Evolutionary conservation across 805 yeast species (phyloP).

Genomic region (Yarrowia hollandica): DNA sequence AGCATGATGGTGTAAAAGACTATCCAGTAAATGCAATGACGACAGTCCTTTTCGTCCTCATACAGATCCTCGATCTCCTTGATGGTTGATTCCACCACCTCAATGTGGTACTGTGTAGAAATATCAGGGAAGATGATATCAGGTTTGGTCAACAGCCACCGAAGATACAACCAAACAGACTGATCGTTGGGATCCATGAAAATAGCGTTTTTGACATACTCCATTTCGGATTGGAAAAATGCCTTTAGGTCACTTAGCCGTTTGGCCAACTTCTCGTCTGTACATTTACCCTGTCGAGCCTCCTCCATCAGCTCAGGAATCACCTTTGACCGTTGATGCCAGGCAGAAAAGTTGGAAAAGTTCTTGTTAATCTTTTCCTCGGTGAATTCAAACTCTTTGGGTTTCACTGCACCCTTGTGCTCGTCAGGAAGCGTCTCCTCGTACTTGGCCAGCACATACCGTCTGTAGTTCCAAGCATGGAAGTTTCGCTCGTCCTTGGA

Average conservation of each 20-base stretch:
- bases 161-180: slow-evolving; percentile 84
- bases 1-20: slow-evolving; percentile 44
- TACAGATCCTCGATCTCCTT: slow-evolving; percentile 60
- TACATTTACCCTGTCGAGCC: slow-evolving; percentile 32
- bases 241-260: slow-evolving; percentile 38
- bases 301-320: slow-evolving; percentile 53
- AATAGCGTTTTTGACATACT: slow-evolving; percentile 74
- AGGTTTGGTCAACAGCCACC: slow-evolving; percentile 61
- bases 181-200: slow-evolving; percentile 94
- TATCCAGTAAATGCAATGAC: slow-evolving; percentile 69
- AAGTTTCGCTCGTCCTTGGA: slow-evolving; percentile 77
- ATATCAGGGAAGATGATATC: slow-evolving; percentile 40
- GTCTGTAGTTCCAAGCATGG: slow-evolving; percentile 95
- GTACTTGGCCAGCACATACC: slow-evolving; percentile 55
- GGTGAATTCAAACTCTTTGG: slow-evolving; percentile 71
- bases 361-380: slow-evolving; percentile 74
- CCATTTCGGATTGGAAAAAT: slow-evolving; percentile 59
- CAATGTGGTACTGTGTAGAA: slow-evolving; percentile 40
- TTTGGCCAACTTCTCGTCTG: slow-evolving; percentile 30
- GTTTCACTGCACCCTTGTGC: slow-evolving; percentile 35
- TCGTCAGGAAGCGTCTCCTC: slow-evolving; percentile 37
- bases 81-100: slow-evolving; percentile 50
- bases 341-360: slow-evolving; percentile 91
- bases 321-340: slow-evolving; percentile 83
- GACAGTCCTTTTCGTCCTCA: slow-evolving; percentile 70